Conservation (phyloP, 495 filamentous ascomycete genomes). For the Collariella sp. region DNA sequence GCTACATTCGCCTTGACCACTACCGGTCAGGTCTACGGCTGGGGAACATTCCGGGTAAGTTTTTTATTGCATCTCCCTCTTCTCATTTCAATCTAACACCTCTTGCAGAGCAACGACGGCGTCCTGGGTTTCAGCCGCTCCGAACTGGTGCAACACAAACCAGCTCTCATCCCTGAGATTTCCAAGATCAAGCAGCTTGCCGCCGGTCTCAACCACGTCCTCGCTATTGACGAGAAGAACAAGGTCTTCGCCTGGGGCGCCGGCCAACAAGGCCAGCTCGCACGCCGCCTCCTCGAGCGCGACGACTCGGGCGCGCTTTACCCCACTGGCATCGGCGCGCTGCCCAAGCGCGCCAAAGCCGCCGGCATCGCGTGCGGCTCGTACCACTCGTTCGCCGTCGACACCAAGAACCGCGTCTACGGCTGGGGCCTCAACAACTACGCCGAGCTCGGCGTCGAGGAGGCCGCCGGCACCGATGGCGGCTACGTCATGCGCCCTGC, state of each 20-base stretch:
- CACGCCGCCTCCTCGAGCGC: conserved; percentile 56
- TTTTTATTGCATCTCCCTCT: neutral
- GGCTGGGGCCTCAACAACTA: conserved; percentile 87
- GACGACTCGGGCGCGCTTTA: conserved; percentile 49
- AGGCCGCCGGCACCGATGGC: conserved; percentile 56
- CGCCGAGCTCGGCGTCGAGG: conserved; percentile 62
- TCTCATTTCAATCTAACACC: conserved; percentile 11
- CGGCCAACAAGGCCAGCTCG: conserved; percentile 69
- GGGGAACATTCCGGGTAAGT: conserved; percentile 61
- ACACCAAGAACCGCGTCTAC: conserved; percentile 60
- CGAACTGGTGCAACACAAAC: conserved; percentile 26
- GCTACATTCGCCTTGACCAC: conserved; percentile 57
- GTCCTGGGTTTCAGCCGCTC: conserved; percentile 56
- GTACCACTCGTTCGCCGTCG: conserved; percentile 73
- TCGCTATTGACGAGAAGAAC: conserved; percentile 60
- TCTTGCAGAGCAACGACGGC: conserved; percentile 46
- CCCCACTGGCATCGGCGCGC: conserved; percentile 56
- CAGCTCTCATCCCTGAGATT: conserved; percentile 36
- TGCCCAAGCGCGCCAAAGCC: conserved; percentile 50
- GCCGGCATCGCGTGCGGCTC: conserved; percentile 50
- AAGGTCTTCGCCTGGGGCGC: conserved; percentile 63
- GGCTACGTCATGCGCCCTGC: conserved; percentile 45
- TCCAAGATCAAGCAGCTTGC: conserved; percentile 55
- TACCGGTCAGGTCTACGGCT: conserved; percentile 55
- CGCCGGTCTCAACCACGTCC: conserved; percentile 59